phyloP scores from a whole-genome alignment of 1,139 yeast genomes.

The Yamadazyma triangularis region DNA sequence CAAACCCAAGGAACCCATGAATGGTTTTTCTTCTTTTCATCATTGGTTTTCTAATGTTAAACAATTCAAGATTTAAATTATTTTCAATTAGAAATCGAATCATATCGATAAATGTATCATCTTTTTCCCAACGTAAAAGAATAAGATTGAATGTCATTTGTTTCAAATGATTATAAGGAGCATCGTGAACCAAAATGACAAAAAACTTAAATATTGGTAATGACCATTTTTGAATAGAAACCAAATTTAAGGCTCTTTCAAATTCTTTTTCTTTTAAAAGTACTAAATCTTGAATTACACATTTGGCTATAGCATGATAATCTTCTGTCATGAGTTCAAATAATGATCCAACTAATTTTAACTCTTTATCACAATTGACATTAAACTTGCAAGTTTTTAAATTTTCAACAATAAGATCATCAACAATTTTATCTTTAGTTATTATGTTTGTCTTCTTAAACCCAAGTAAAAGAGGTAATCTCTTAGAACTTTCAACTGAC shows the following conservation, averaged over 20 bases:
- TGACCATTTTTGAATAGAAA: conserved; percentile 27
- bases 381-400: conserved; percentile 7
- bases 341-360: conserved; percentile 21
- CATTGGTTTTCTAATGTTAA: conserved; percentile 14
- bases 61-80: conserved; percentile 19
- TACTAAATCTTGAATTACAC: conserved; percentile 32
- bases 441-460: background rate
- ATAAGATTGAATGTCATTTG: conserved; percentile 18
- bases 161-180: conserved; percentile 29
- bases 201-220: conserved; percentile 27
- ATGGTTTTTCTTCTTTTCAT: conserved; percentile 10
- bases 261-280: conserved; percentile 24
- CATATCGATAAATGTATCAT: conserved; percentile 15
- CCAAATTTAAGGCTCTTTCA: conserved; percentile 14
- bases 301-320: conserved; percentile 27
- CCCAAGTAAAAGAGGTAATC: conserved; percentile 2
- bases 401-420: conserved; percentile 2
- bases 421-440: background rate
- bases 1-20: conserved; percentile 13
- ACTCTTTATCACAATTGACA: conserved; percentile 14
- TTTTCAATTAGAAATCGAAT: conserved; percentile 18
- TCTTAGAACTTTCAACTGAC: conserved; percentile 2
- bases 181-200: conserved; percentile 27
- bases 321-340: conserved; percentile 18
- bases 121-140: conserved; percentile 13